Percentiles rank a stretch among this genome's conserved stretches.
Evolutionary conservation across 176 grass and related monocot genomes (phyloP).

Genomic region (Avena eriantha): DNA sequence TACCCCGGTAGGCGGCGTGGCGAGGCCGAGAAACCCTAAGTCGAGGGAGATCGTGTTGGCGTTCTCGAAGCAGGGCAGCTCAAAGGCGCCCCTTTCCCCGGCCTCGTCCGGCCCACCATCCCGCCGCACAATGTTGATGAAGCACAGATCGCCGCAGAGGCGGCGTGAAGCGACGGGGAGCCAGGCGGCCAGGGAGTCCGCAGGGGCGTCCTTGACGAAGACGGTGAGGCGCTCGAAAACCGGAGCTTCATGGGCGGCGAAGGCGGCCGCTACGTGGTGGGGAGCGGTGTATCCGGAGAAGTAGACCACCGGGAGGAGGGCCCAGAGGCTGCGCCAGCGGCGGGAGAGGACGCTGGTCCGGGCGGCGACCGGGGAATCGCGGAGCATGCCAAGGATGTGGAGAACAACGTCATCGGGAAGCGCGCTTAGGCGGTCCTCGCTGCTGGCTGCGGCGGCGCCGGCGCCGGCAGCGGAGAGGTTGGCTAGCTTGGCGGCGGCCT

Average conservation of each 20-base stretch:
- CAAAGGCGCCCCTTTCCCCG: background rate
- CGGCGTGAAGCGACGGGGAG: conserved; percentile 33
- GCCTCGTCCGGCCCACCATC: background rate
- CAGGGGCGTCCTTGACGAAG: background rate
- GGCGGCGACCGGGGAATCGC: background rate
- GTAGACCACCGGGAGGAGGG: conserved; percentile 15
- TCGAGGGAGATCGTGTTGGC: background rate
- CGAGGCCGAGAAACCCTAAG: conserved; percentile 6
- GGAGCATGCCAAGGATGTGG: conserved; percentile 23
- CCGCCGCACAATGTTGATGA: background rate
- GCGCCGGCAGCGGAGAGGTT: conserved; percentile 1
- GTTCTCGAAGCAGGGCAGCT: conserved; percentile 40
- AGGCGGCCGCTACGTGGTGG: background rate
- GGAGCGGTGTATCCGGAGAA: conserved; percentile 4
- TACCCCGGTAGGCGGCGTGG: background rate
- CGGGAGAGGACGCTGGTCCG: conserved; percentile 41
- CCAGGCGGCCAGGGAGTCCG: background rate
- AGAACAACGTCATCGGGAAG: conserved; percentile 20
- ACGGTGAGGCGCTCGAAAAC: background rate
- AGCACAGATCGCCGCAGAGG: background rate
- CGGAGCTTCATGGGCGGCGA: background rate
- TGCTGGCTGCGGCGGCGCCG: background rate
- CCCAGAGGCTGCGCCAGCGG: conserved; percentile 32
- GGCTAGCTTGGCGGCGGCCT: background rate
- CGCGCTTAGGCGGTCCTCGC: conserved; percentile 29